Base-by-base conservation (phyloP, 371 early-diverging fungal genomes). In the Mortierella sp. region DNA sequence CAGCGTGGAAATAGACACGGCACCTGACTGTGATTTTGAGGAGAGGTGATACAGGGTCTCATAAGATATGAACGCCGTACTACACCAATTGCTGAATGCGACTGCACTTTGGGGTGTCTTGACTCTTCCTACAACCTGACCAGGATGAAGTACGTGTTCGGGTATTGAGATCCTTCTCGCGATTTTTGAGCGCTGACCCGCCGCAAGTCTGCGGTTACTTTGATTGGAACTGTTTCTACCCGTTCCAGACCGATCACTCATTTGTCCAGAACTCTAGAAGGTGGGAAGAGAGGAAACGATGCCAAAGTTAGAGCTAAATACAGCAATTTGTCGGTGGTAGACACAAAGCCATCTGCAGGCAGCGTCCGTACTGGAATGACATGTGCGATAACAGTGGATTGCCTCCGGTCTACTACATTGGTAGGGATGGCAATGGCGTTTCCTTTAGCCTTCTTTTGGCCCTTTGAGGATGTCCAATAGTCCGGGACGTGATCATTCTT, bases 41-140 rank as follows among this genome's bases (percentile, higher is more conserved):
- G 68, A 64, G 1, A 64, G 34, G 25, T 63, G 67, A 25, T 74
- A 57, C 2, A 74, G 43, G 0, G 76, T 57, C 43, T 74, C 76
- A 31, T 74, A 74, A 12, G 57, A 29, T 14, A 74, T 50, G 22
- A 64, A 74, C 1, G 76, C 76, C 4, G 41, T 31, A 1, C 54
- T 39, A 27, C 50, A 68, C 68, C 68, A 68, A 8, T 46, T 25
- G 7, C 19, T 22, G 55, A 24, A 29, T 17, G 12, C 25, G 16
- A 6, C n/a, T 1, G 2, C 5, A 9, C 21, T 19, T 25, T 8
- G 7, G 28, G 29, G 25, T 44, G 0, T 37, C 3, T 28, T 55
- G 27, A 14, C 45, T 21, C 6, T 5, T 44, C 16, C 19, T 44
- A n/a, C 21, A 44, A 6, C 13, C 5, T 6, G 6, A 9, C 45